A percentile compares a stretch with the other conserved stretches of the same genome.
Evolutionary conservation across 2,329 filamentous ascomycete species (phyloP).

Genomic region (Lasiodiplodia hormozganensis): DNA sequence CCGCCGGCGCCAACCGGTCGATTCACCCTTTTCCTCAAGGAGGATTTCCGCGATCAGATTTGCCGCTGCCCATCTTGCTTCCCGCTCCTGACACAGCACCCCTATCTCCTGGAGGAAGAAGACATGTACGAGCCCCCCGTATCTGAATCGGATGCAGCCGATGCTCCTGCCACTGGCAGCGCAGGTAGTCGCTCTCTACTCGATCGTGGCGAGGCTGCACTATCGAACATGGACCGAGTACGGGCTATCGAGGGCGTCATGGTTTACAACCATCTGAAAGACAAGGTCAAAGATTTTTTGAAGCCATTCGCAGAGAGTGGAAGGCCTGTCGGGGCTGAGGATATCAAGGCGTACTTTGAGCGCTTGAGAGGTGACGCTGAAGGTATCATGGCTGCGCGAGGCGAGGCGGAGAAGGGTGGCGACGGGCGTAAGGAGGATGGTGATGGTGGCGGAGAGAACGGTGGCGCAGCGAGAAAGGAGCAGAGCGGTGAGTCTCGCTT

Average conservation of each 20-base stretch:
- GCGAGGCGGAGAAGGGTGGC: conserved; percentile 39
- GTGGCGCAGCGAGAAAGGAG: conserved; percentile 1
- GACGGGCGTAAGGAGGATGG: conserved; percentile 36
- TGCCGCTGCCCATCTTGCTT: conserved; percentile 88
- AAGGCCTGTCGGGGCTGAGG: conserved; percentile 85
- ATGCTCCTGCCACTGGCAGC: conserved; percentile 56
- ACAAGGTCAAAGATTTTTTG: conserved; percentile 94
- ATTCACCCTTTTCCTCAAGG: conserved; percentile 83
- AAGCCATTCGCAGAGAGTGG: conserved; percentile 93
- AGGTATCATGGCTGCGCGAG: conserved; percentile 59
- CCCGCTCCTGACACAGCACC: conserved; percentile 71
- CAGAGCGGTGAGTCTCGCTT: conserved; percentile 20
- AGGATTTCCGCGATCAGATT: conserved; percentile 79
- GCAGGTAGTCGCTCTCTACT: conserved; percentile 81
- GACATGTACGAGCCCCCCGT: conserved; percentile 92
- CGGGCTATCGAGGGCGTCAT: conserved; percentile 93
- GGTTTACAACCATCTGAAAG: conserved; percentile 96
- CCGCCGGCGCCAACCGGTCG: conserved; percentile 57
- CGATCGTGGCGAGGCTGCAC: conserved; percentile 89
- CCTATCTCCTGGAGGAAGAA: conserved; percentile 90
- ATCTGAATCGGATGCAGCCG: conserved; percentile 64
- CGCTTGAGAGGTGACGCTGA: conserved; percentile 88
- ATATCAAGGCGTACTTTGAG: conserved; percentile 96
- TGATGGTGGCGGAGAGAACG: conserved; percentile 37
- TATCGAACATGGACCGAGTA: conserved; percentile 91